These are phyloP conservation scores for Elsinoe fawcettii DNA, from an alignment of 2,329 filamentous ascomycete genomes.

Conservation along the genomic window DNA sequence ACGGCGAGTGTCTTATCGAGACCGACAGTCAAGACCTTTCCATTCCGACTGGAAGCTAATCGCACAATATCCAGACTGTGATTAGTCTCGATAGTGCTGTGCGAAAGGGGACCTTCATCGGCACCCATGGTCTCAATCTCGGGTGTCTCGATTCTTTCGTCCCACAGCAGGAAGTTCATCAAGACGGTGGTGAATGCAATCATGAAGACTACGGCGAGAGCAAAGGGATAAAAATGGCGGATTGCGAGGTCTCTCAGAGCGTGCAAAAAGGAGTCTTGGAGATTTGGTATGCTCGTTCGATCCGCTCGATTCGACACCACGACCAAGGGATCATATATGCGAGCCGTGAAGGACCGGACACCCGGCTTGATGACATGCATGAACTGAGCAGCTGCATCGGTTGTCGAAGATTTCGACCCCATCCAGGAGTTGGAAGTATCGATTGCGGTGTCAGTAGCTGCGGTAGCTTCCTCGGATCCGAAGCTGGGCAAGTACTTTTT, in stretches of 20 bases:
- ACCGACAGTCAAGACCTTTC: slow-evolving; percentile 60
- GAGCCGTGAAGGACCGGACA: slow-evolving; percentile 63
- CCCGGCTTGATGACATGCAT: slow-evolving; percentile 68
- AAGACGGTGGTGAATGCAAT: slow-evolving; percentile 60
- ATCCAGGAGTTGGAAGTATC: slow-evolving; percentile 67
- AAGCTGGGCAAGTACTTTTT: slow-evolving; percentile 16
- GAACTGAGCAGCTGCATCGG: slow-evolving; percentile 68
- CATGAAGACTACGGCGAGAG: slow-evolving; percentile 55
- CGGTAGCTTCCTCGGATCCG: slow-evolving; percentile 23
- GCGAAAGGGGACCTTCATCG: slow-evolving; percentile 47
- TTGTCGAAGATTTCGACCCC: slow-evolving; percentile 59
- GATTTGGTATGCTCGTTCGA: slow-evolving; percentile 48
- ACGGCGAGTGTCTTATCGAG: slow-evolving; percentile 57
- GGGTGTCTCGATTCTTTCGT: slow-evolving; percentile 43
- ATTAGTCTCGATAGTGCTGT: slow-evolving; percentile 52
- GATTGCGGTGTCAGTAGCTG: slow-evolving; percentile 62
- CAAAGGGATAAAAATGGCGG: slow-evolving; percentile 62
- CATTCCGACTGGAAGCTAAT: slow-evolving; percentile 54
- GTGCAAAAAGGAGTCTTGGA: slow-evolving; percentile 45
- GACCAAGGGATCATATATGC: slow-evolving; percentile 66
- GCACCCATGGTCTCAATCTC: slow-evolving; percentile 39
- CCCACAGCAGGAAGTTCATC: slow-evolving; percentile 67
- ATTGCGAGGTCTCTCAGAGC: slow-evolving; percentile 42
- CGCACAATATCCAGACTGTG: slow-evolving; percentile 64
- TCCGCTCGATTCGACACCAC: slow-evolving; percentile 64